phyloP scores from a whole-genome alignment of 2,329 filamentous ascomycete species.

The Pseudopyricularia cyperi region DNA sequence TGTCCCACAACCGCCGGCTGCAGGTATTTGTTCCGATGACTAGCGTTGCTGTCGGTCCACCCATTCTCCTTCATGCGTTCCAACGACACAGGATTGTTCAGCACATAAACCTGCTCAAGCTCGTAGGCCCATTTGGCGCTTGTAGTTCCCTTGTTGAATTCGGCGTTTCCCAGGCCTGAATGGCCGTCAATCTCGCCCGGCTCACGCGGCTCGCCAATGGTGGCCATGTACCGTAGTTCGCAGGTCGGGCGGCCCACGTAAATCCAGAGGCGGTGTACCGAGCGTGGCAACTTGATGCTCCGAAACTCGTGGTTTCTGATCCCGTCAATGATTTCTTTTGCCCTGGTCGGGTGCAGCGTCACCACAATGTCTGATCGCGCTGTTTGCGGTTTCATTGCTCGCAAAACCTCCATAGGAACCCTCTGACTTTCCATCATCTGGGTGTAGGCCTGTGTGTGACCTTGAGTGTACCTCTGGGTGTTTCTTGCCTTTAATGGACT shows the following conservation, averaged over 20 bases:
- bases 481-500: neutral
- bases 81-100: constrained; percentile 44
- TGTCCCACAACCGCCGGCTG: constrained; percentile 44
- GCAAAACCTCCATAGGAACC: constrained; percentile 34
- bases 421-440: constrained; percentile 34
- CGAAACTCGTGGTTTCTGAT: constrained; percentile 42
- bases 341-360: constrained; percentile 30
- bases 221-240: constrained; percentile 47
- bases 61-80: constrained; percentile 39
- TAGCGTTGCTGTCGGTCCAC: constrained; percentile 32
- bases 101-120: constrained; percentile 43
- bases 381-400: constrained; percentile 31
- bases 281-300: constrained; percentile 38
- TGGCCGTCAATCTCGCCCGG: constrained; percentile 32
- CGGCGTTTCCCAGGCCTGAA: constrained; percentile 34
- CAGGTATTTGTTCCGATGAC: constrained; percentile 39
- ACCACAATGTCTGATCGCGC: constrained; percentile 41
- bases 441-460: constrained; percentile 11
- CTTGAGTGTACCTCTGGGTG: neutral
- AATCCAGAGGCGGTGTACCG: constrained; percentile 49
- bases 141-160: constrained; percentile 31
- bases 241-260: constrained; percentile 33
- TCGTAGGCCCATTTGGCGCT: constrained; percentile 33
- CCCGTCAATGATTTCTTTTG: constrained; percentile 35
- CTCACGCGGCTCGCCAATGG: constrained; percentile 29